Evolutionary conservation across 169 alveolate species (phyloP).

Genomic region (Cryptosporidium canis): DNA sequence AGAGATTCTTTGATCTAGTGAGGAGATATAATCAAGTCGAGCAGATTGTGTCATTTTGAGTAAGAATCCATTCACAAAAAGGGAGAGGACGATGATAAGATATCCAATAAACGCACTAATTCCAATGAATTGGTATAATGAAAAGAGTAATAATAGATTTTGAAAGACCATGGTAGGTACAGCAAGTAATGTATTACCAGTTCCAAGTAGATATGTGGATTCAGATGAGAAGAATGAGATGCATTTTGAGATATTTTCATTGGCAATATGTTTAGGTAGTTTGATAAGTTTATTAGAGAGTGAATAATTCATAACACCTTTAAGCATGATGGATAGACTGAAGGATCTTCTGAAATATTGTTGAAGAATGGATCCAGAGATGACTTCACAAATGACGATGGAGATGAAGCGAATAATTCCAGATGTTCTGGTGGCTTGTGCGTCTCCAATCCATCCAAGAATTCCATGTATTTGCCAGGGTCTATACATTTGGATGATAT

Average conservation of each 20-base stretch:
- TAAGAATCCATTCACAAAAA: slow-evolving; percentile 36
- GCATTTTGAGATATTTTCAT: slow-evolving; percentile 24
- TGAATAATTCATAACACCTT: slow-evolving; percentile 58
- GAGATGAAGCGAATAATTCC: slow-evolving; percentile 16
- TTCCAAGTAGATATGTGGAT: slow-evolving; percentile 20
- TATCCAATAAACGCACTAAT: slow-evolving; percentile 68
- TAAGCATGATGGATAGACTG: slow-evolving; percentile 48
- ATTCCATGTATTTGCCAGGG: slow-evolving; percentile 67
- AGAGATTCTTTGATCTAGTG: slow-evolving; percentile 55
- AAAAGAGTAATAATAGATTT: slow-evolving; percentile 36
- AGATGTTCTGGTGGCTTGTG: slow-evolving; percentile 1
- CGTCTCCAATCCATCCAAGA: slow-evolving; percentile 37
- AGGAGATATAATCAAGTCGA: slow-evolving; percentile 18
- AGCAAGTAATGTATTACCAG: slow-evolving; percentile 48
- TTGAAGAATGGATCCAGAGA: slow-evolving; percentile 41
- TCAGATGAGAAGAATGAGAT: slow-evolving; percentile 56
- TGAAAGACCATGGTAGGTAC: slow-evolving; percentile 68
- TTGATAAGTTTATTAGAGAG: slow-evolving; percentile 19
- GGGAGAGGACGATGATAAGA: slow-evolving; percentile 22
- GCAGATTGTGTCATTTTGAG: slow-evolving; percentile 16
- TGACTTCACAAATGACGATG: slow-evolving; percentile 32
- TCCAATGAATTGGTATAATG: slow-evolving; percentile 49
- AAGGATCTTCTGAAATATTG: slow-evolving; percentile 61
- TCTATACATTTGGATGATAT: slow-evolving; percentile 12
- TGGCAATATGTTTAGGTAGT: slow-evolving; percentile 22